Evolutionary conservation across 225 moss, liverwort and hornwort genomes (phyloP).

Genomic region (Asterella californica): DNA sequence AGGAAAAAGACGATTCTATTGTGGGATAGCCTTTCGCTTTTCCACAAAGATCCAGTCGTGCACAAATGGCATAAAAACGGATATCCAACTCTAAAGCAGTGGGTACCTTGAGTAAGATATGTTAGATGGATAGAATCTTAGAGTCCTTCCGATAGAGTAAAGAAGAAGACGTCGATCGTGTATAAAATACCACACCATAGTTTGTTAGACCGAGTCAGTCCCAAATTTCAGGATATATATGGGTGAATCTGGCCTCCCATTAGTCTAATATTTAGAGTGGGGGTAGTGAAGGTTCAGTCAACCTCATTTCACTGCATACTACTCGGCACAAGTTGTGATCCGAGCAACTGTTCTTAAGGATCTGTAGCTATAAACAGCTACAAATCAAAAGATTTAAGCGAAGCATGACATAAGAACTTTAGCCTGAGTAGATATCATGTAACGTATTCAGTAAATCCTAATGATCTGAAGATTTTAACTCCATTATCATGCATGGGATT

Average conservation of each 20-base stretch:
- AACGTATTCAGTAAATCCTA: no score
- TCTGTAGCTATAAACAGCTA: not conserved
- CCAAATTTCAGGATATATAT: not conserved
- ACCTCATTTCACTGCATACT: not conserved
- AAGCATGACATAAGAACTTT: not conserved
- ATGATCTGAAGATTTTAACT: not conserved
- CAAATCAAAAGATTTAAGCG: not conserved
- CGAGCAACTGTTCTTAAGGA: not conserved
- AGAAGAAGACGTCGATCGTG: not conserved
- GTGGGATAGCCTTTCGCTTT: no score
- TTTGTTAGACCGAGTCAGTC: not conserved
- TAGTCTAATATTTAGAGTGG: not conserved
- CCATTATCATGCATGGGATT: not conserved
- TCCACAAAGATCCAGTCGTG: no score
- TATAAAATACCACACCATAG: no score
- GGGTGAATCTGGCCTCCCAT: not conserved
- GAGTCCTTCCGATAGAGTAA: no score
- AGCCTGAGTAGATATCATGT: not conserved
- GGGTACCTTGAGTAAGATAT: not conserved
- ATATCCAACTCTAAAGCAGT: no score
- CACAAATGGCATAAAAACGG: no score
- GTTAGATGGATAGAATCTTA: not conserved
- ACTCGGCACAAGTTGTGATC: not conserved
- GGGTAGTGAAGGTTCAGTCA: not conserved
- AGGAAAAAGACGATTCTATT: no score